Conservation (phyloP, 352 stramenopile species). For the Pythium aquatile region DNA sequence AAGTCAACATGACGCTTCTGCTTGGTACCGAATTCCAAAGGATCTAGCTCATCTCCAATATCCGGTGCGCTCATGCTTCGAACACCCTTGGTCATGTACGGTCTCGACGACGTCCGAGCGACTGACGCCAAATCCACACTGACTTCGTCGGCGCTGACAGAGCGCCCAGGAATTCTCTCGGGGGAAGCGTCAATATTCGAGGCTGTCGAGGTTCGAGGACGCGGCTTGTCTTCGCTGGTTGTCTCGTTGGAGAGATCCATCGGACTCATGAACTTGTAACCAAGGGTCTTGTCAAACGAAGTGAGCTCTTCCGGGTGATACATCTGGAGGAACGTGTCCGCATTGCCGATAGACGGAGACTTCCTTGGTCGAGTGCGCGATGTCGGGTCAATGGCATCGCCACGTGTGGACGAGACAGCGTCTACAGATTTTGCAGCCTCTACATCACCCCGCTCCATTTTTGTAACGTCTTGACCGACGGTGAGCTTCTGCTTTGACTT, state of each 20-base stretch:
- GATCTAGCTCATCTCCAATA: constrained; percentile 55
- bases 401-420: neutral
- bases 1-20: constrained; percentile 22
- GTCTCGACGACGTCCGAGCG: constrained; percentile 25
- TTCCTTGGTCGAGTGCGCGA: neutral
- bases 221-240: constrained; percentile 47
- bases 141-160: constrained; percentile 45
- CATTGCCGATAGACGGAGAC: constrained; percentile 36
- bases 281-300: constrained; percentile 83
- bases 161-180: constrained; percentile 21
- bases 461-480: neutral
- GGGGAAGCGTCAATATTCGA: constrained; percentile 23
- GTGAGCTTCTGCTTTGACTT: neutral
- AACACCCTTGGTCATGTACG: constrained; percentile 36
- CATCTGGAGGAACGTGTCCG: constrained; percentile 81
- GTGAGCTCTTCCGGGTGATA: constrained; percentile 84
- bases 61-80: constrained; percentile 81
- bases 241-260: constrained; percentile 75
- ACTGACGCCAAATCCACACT: constrained; percentile 32
- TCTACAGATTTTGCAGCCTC: neutral
- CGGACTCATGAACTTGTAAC: constrained; percentile 86
- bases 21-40: neutral
- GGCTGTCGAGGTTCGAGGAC: constrained; percentile 34
- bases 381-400: neutral
- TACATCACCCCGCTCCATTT: neutral